Conservation (phyloP, 306 rosid genomes). For the Cicer arietinum region DNA sequence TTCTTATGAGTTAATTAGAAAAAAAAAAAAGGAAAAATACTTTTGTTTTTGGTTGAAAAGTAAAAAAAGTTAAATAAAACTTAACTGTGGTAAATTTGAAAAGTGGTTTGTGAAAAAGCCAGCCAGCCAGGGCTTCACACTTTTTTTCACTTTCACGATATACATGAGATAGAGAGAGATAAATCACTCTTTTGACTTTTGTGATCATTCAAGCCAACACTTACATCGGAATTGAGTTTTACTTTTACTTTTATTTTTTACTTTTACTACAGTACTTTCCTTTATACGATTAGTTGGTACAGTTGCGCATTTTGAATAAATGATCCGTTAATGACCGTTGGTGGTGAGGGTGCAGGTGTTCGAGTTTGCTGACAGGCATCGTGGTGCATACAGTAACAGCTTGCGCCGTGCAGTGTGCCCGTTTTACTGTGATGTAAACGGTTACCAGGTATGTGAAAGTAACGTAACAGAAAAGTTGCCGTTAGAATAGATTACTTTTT, state of each 20-base stretch:
- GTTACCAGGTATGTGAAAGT: constrained; percentile 70
- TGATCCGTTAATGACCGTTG: constrained; percentile 57
- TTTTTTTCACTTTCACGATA: constrained; percentile 1
- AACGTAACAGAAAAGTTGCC: constrained; percentile 18
- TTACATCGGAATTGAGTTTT: constrained; percentile 46
- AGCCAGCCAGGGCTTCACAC: neutral
- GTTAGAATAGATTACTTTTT: constrained; percentile 46
- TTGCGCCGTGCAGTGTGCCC: constrained; percentile 84
- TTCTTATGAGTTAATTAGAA: neutral
- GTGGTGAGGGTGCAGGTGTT: constrained; percentile 67
- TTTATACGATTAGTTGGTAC: neutral
- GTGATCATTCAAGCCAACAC: constrained; percentile 37
- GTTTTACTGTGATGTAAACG: constrained; percentile 89
- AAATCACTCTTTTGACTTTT: constrained; percentile 10
- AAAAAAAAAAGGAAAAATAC: neutral
- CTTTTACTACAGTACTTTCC: neutral
- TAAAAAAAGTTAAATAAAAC: neutral
- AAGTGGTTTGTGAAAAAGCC: constrained; percentile 12
- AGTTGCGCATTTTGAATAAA: neutral
- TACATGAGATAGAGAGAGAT: constrained; percentile 4
- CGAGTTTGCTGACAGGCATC: constrained; percentile 89
- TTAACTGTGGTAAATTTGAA: constrained; percentile 31
- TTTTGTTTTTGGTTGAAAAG: neutral
- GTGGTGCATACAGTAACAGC: constrained; percentile 94
- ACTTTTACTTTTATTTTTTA: neutral